Base-by-base conservation (phyloP, 352 stramenopile species). In the Elongisporangium prolatum region DNA sequence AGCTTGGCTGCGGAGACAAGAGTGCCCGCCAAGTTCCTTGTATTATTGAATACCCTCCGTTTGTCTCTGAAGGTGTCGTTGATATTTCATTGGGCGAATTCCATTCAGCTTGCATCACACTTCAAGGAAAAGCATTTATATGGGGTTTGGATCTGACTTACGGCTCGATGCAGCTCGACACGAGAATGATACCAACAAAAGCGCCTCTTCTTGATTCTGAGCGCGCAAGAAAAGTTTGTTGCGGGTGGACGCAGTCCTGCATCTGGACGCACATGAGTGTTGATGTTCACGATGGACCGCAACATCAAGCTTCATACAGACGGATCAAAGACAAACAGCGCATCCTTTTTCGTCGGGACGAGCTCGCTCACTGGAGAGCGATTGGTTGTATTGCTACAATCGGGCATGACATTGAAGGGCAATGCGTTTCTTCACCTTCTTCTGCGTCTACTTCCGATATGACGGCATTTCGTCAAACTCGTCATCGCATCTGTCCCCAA, bases 71-170 rank as follows among this genome's bases (percentile, higher is more conserved):
- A 20, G 81, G 78, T 2, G 68, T 89, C 20, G 66, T 68, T 9
- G 79, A 91, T 50, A 67, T 91, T 4, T 58, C 76, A 20, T 60
- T 93, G 3, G 84, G 84, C 8, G 81, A 91, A 50, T 93, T 90
- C 40, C 84, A 93, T 59, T 86, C 79, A 4, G 78, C 77, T 1
- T 88, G 79, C 25, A 56, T 88, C 50, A 86, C 75, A 1, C 63
- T 56, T 52, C 58, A 24, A 34, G 81, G 81, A 0, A 65, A 69
- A 21, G 77, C 72, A 0, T 89, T 75, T 50, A 64, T 72, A 3
- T 93, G 84, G 84, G 80, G 83, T 1, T 62, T 91, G 8, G 82
- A 91, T 48, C 59, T 91, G 21, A 74, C 61, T 10, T 60, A 65
- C 7, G 80, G 28, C 4, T 40, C 28, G 9, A 40, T 40, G 28